Evolutionary conservation across 139 green algal species (phyloP).

Genomic region (Monoraphidium neglectum): DNA sequence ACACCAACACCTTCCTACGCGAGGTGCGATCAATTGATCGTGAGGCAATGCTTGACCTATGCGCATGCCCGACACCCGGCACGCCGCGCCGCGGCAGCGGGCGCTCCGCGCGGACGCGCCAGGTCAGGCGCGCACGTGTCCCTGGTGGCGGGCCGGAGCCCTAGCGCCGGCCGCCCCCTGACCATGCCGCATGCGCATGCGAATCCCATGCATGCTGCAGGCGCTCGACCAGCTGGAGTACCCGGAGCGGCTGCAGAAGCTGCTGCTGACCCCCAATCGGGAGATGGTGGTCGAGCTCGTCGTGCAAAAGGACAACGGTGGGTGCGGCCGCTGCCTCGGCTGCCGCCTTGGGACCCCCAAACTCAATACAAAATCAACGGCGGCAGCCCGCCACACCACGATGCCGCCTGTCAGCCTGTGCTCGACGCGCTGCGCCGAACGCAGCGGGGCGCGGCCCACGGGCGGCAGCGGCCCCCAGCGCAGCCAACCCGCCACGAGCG

Average conservation of each 20-base stretch:
- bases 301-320: constrained; percentile 71
- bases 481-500: too few relatives aligned
- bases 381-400: neutral
- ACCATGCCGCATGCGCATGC: too few relatives aligned
- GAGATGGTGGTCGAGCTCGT: constrained; percentile 85
- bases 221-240: constrained; percentile 72
- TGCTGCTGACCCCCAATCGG: constrained; percentile 75
- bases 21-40: too few relatives aligned
- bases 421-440: neutral
- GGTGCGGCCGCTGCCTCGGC: constrained; percentile 56
- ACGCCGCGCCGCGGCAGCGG: too few relatives aligned
- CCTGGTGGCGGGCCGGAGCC: too few relatives aligned
- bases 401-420: neutral
- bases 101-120: too few relatives aligned
- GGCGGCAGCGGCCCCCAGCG: constrained; percentile 33
- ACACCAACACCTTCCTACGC: constrained; percentile 82
- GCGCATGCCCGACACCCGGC: neutral
- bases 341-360: neutral
- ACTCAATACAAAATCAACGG: neutral
- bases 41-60: too few relatives aligned
- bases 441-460: constrained; percentile 3
- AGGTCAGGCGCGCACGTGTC: too few relatives aligned
- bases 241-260: constrained; percentile 73
- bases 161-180: too few relatives aligned
- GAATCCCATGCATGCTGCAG: constrained; percentile 50